These are phyloP conservation scores for Epichloe scottii DNA, from an alignment of 2,329 filamentous ascomycete genomes.

Conservation along the genomic window DNA sequence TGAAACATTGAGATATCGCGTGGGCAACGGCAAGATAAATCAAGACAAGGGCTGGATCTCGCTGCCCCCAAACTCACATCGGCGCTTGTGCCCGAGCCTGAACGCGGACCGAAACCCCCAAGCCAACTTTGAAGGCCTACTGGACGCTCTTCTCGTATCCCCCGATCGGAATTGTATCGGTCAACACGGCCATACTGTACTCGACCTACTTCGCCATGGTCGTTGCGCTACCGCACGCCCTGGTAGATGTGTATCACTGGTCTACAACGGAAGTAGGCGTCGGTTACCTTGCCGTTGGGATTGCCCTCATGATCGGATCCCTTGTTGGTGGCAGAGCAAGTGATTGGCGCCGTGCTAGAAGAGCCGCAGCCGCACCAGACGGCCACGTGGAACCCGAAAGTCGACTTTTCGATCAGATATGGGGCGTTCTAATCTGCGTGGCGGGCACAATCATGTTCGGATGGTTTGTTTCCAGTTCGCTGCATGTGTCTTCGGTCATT, in stretches of 20 bases:
- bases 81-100: conserved; percentile 11
- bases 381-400: conserved; percentile 21
- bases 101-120: conserved; percentile 17
- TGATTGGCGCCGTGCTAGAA: conserved; percentile 20
- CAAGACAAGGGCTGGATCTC: conserved; percentile 9
- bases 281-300: conserved; percentile 20
- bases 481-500: conserved; percentile 18
- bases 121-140: conserved; percentile 16
- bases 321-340: conserved; percentile 25
- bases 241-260: conserved; percentile 22
- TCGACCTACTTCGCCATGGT: conserved; percentile 21
- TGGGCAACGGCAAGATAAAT: conserved; percentile 27
- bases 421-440: conserved; percentile 24
- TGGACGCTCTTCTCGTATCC: conserved; percentile 19
- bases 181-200: conserved; percentile 22
- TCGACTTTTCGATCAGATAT: conserved; percentile 26
- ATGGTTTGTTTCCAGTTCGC: conserved; percentile 21
- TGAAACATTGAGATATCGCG: conserved; percentile 31
- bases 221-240: conserved; percentile 17
- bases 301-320: conserved; percentile 19
- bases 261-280: conserved; percentile 21
- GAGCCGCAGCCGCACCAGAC: conserved; percentile 7
- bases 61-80: conserved; percentile 12
- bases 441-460: conserved; percentile 27
- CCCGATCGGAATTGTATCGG: conserved; percentile 19